Evolutionary conservation across 1,139 yeast species (phyloP), one percentile per base, ranked within the genome.

Genomic region (Zygosaccharomyces pseudobailii): DNA sequence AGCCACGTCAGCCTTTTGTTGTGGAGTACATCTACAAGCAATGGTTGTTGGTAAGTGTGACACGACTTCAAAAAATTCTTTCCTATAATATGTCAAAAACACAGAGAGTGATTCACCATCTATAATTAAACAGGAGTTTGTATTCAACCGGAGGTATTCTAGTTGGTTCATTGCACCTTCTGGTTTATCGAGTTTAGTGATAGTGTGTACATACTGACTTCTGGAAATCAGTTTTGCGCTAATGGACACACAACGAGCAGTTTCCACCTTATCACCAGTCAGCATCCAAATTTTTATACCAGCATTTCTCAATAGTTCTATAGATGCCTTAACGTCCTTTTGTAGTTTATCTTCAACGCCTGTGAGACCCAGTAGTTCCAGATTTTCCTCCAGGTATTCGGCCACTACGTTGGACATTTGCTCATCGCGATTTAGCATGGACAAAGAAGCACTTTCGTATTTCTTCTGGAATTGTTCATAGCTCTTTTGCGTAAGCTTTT

Each of bases 201-300:
- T 78, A 5, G 89, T 83, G 61, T 90, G 96, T 24, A 94, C 89
- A 59, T 84, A 86, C 66, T 92, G 98, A 5, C 98, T 97, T 53
- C 97, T 79, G 3, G 95, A 78, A 39, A 94, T 92, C 48, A 94
- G 78, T 61, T 90, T 83, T 22, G 97, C 94, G 65, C 96, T 87
- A 17, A 94, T 87, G 22, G 97, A 89, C 32, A 94, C 97, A 75
- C 98, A 92, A 53, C 88, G 80, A 0, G 98, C 98, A 0, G 99
- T 94, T 68, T 94, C 99, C 6, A 92, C 97, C 66, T 94, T 94
- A 65, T 94, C 99, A 55, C 99, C 99, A 0, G 99, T 94, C 43
- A 94, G 73, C 98, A 94, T 94, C 99, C 99, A 94, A 45, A 94
- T 92, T 61, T 88, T 88, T 49, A 94, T 82, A 2, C 98, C 98